These are phyloP conservation scores for Rubia balearica DNA, from an alignment of 305 asterid species.

Conservation along the genomic window DNA sequence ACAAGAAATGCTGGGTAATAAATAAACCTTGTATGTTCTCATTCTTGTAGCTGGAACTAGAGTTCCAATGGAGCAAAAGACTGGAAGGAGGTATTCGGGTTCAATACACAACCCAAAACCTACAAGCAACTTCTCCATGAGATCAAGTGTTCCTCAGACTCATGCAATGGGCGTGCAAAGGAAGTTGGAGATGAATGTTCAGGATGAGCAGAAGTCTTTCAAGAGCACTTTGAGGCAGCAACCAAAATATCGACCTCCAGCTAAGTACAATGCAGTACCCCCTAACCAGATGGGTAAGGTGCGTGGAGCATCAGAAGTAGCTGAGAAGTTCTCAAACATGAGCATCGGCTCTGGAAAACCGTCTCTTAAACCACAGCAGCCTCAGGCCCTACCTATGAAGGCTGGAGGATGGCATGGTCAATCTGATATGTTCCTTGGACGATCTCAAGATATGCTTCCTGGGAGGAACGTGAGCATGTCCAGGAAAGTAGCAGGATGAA, in stretches of 20 bases:
- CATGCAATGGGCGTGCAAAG: slow-evolving; percentile 80
- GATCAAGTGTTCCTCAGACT: slow-evolving; percentile 34
- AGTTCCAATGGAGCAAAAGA: slow-evolving; percentile 50
- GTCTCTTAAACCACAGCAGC: slow-evolving; percentile 36
- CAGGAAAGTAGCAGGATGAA: slow-evolving; percentile 54
- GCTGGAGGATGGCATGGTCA: slow-evolving; percentile 90
- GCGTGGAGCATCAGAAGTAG: slow-evolving; percentile 41
- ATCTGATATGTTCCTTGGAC: slow-evolving; percentile 42
- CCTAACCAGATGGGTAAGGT: slow-evolving; percentile 36
- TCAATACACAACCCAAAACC: slow-evolving; percentile 40
- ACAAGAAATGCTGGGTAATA: neutral
- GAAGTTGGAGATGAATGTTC: slow-evolving; percentile 75
- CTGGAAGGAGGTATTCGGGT: slow-evolving; percentile 45
- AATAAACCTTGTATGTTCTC: neutral
- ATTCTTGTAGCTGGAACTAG: slow-evolving; percentile 48
- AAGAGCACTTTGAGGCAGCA: slow-evolving; percentile 49
- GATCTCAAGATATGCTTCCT: slow-evolving; percentile 44
- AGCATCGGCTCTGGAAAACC: slow-evolving; percentile 39
- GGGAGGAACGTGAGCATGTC: slow-evolving; percentile 29
- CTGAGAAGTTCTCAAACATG: slow-evolving; percentile 56
- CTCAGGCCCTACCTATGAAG: slow-evolving; percentile 69
- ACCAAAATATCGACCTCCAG: slow-evolving; percentile 80
- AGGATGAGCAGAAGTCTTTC: slow-evolving; percentile 36
- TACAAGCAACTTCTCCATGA: slow-evolving; percentile 36
- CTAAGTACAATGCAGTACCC: slow-evolving; percentile 43